These are phyloP conservation scores for Teratosphaeria viscida DNA, from an alignment of 2,329 filamentous ascomycete genomes.

Conservation along the genomic window DNA sequence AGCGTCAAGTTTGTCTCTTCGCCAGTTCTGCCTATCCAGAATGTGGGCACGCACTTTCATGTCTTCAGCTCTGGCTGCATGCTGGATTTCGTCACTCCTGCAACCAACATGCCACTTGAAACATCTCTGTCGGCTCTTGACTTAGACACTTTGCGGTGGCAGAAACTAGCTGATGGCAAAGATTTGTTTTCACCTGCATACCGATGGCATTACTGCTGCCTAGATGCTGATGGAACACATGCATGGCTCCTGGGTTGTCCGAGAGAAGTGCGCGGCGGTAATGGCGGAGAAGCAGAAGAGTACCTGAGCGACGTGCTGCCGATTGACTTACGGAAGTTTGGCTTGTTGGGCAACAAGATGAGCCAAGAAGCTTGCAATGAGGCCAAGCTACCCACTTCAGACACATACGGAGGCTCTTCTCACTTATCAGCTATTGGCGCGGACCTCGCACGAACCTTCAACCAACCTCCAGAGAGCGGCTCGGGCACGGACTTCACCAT, in stretches of 20 bases:
- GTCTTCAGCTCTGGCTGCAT: conserved; percentile 87
- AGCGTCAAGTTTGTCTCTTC: conserved; percentile 84
- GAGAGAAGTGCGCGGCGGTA: conserved; percentile 60
- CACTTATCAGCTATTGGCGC: conserved; percentile 59
- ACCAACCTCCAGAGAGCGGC: conserved; percentile 70
- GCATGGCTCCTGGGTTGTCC: conserved; percentile 94
- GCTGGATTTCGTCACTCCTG: conserved; percentile 88
- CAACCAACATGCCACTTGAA: conserved; percentile 75
- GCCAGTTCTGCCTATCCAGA: conserved; percentile 74
- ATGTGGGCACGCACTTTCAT: conserved; percentile 88
- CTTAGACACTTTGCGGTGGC: conserved; percentile 78
- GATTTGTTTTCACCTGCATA: conserved; percentile 90
- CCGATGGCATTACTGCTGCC: conserved; percentile 95
- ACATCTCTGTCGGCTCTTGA: conserved; percentile 87
- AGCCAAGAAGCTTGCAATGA: conserved; percentile 27
- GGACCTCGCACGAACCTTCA: conserved; percentile 79
- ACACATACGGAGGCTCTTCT: conserved; percentile 39
- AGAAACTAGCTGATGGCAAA: conserved; percentile 84
- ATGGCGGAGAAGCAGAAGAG: conserved; percentile 67
- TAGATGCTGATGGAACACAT: conserved; percentile 90
- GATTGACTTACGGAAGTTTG: conserved; percentile 84
- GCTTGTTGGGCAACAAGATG: conserved; percentile 69
- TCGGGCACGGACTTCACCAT: conserved; percentile 86
- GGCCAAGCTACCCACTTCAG: conserved; percentile 41
- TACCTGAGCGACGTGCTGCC: conserved; percentile 91